Evolutionary conservation across 495 filamentous ascomycete species (phyloP), one percentile per base, ranked within the genome.

Genomic region (Symbiotaphrina buchneri): DNA sequence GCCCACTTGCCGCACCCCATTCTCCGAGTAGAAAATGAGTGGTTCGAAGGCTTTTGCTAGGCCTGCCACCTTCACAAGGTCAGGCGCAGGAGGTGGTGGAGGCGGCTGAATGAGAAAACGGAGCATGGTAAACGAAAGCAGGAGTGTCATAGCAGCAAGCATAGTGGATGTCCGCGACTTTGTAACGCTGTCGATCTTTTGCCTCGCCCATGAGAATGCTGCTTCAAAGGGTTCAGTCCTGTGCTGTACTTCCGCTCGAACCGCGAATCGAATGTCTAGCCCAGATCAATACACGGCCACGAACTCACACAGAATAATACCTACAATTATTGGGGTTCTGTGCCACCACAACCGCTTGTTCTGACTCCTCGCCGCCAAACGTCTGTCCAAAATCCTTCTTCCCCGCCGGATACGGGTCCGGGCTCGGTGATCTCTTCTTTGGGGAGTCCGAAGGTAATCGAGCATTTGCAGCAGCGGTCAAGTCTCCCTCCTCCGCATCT

Each of bases 21-120:
- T 75, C 40, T 92, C 81, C 0, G 83, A 90, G 45, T 83, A 90
- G 53, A 80, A 80, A 24, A 93, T 87, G 18, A 92, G 54, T 1
- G 83, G 83, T 44, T 93, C 83, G 42, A 93, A 85, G 2, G 77
- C 76, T 41, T 75, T 74, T 30, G 83, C 83, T 32, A 93, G 64
- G 29, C 75, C 65, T 3, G 83, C 82, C 18, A 90, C 74, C 48
- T 90, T 91, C 41, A 91, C 74, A 10, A 93, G 60, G 49, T 93
- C 82, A 3, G 83, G 83, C 1, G 77, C 75, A 4, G 80, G 68
- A 18, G 64, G 65, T 15, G 64, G 62, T 1, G 57, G 39, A 7
- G 68, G 67, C 0, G 79, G 75, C 26, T 73, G 58, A 21, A 81
- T 68, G 24, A 91, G 45, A 14, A 66, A 56, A 34, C 72, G 68